Conservation (phyloP, 192 early-diverging fungal species). For the Irineochytrium annulatum region DNA sequence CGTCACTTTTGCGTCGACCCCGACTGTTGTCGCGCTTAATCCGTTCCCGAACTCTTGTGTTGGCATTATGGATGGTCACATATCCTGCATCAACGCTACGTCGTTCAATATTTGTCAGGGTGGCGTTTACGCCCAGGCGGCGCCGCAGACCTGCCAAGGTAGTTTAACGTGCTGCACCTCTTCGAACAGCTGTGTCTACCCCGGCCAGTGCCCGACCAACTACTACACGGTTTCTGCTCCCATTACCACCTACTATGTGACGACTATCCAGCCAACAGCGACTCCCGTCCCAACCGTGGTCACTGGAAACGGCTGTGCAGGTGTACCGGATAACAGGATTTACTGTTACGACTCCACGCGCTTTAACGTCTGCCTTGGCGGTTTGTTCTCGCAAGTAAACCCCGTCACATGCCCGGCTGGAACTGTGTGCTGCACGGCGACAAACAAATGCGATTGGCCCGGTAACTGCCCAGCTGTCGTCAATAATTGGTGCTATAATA, state of each 20-base stretch:
- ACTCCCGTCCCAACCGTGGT: background rate
- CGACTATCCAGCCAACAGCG: background rate
- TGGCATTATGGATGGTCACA: background rate
- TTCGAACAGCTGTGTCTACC: conserved; percentile 4
- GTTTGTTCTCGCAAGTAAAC: background rate
- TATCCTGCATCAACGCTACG: background rate
- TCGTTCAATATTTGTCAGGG: conserved; percentile 7
- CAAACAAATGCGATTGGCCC: background rate
- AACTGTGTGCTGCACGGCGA: background rate
- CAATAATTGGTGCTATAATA: background rate
- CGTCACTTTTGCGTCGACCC: background rate
- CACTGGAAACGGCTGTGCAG: background rate
- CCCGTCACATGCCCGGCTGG: background rate
- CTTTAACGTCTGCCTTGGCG: background rate
- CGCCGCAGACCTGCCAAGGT: background rate
- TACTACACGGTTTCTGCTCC: background rate
- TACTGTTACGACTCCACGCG: conserved; percentile 3
- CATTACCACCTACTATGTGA: background rate
- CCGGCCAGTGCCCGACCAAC: background rate
- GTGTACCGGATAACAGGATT: conserved; percentile 1
- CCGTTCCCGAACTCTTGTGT: conserved; percentile 1
- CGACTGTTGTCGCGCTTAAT: background rate
- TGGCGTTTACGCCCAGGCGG: background rate
- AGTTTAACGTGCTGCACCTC: conserved; percentile 3
- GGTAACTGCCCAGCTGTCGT: background rate